phyloP scores from a whole-genome alignment of 306 rosid genomes.

The Vigna nakashimae region DNA sequence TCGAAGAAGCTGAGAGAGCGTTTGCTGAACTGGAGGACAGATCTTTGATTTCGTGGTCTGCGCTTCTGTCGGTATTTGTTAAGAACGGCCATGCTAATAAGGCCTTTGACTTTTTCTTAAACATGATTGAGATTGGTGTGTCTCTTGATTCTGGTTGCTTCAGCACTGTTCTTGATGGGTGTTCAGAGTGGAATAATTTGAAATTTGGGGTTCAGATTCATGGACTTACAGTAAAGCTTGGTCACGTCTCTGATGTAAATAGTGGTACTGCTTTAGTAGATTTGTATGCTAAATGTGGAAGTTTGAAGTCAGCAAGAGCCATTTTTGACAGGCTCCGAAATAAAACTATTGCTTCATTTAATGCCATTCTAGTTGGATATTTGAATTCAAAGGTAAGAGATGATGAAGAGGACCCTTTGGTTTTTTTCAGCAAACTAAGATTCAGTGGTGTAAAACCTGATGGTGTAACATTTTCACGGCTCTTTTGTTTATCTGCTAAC shows the following conservation, averaged over 20 bases:
- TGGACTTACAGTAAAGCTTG: slow-evolving; percentile 51
- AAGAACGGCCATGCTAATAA: slow-evolving; percentile 39
- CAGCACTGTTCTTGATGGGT: slow-evolving; percentile 51
- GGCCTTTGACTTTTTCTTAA: slow-evolving; percentile 46
- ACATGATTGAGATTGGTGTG: slow-evolving; percentile 47
- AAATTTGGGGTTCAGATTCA: slow-evolving; percentile 53
- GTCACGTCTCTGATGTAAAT: slow-evolving; percentile 39
- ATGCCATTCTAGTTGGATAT: slow-evolving; percentile 62
- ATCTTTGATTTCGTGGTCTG: slow-evolving; percentile 60
- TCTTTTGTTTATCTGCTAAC: slow-evolving; percentile 55
- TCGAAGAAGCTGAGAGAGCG: slow-evolving; percentile 55
- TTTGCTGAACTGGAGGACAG: slow-evolving; percentile 42
- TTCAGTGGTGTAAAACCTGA: slow-evolving; percentile 45
- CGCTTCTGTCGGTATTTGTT: slow-evolving; percentile 49
- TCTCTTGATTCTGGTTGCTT: slow-evolving; percentile 53
- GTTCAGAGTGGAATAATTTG: slow-evolving; percentile 58
- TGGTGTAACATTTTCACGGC: slow-evolving; percentile 51
- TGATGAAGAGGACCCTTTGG: slow-evolving; percentile 51
- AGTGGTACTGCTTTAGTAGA: slow-evolving; percentile 54
- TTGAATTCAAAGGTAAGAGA: slow-evolving; percentile 42
- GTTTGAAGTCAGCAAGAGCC: slow-evolving; percentile 50
- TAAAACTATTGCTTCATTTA: slow-evolving; percentile 54
- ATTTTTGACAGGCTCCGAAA: slow-evolving; percentile 47
- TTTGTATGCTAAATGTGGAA: slow-evolving; percentile 55
- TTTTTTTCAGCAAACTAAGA: slow-evolving; percentile 52